Percentiles rank a stretch among this genome's conserved stretches.
phyloP scores from a whole-genome alignment of 2,329 filamentous ascomycete genomes.

The Venturia asperata region DNA sequence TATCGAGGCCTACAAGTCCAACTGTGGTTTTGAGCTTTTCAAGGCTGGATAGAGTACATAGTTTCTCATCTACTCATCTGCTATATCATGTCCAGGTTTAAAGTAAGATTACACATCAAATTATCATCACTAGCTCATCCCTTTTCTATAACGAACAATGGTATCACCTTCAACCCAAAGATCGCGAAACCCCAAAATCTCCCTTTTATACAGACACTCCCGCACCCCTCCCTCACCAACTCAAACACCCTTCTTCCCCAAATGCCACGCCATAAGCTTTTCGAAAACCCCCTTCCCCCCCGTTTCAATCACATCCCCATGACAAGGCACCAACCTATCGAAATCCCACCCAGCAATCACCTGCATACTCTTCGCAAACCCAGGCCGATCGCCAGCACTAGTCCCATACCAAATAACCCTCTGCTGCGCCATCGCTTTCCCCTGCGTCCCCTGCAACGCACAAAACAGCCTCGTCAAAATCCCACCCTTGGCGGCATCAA shows the following conservation, averaged over 20 bases:
- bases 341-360: slow-evolving; percentile 78
- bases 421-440: slow-evolving; percentile 65
- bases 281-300: slow-evolving; percentile 67
- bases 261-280: slow-evolving; percentile 77
- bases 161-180: neutral
- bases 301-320: slow-evolving; percentile 79
- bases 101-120: too few relatives aligned
- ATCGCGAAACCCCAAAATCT: too few relatives aligned
- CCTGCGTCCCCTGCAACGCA: slow-evolving; percentile 53
- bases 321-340: slow-evolving; percentile 77
- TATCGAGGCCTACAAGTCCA: too few relatives aligned
- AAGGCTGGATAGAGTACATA: too few relatives aligned
- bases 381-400: slow-evolving; percentile 53
- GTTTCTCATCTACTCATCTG: too few relatives aligned
- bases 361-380: slow-evolving; percentile 62
- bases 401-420: slow-evolving; percentile 74
- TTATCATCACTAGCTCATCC: too few relatives aligned
- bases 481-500: slow-evolving; percentile 49
- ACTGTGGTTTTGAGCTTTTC: too few relatives aligned
- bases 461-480: slow-evolving; percentile 52
- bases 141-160: neutral
- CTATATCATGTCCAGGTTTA: too few relatives aligned
- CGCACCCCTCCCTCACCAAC: too few relatives aligned
- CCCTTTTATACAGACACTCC: too few relatives aligned
- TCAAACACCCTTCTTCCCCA: slow-evolving; percentile 38